phyloP scores from a whole-genome alignment of 257 asterid genomes.

The Galeopsis tetrahit region DNA sequence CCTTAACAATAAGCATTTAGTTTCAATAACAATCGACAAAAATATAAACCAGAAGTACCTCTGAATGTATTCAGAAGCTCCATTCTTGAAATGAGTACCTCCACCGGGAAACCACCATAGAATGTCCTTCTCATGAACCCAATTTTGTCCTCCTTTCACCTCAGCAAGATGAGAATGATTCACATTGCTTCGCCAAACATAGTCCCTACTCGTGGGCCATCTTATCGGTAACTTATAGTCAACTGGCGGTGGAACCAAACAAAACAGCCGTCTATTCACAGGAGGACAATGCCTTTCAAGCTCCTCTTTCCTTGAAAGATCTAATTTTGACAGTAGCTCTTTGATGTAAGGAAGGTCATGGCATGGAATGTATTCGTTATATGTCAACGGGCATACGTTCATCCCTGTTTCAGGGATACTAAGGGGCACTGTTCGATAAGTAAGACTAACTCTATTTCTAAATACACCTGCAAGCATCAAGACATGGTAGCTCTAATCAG shows the following conservation, averaged over 20 bases:
- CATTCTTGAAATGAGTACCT: slow-evolving; percentile 97
- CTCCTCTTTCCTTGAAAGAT: slow-evolving; percentile 77
- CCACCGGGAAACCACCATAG: slow-evolving; percentile 99
- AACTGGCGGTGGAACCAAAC: slow-evolving; percentile 90
- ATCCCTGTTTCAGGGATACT: slow-evolving; percentile 69
- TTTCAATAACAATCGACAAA: background rate
- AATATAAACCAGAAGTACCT: slow-evolving; percentile 50
- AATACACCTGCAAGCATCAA: slow-evolving; percentile 45
- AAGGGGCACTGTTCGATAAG: slow-evolving; percentile 61
- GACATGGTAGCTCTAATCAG: slow-evolving; percentile 14
- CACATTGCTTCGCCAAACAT: slow-evolving; percentile 91
- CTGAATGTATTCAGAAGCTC: slow-evolving; percentile 89
- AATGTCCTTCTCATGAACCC: slow-evolving; percentile 80
- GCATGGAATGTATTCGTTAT: slow-evolving; percentile 88
- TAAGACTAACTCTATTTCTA: slow-evolving; percentile 64
- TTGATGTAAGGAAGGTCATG: slow-evolving; percentile 75
- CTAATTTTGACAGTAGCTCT: slow-evolving; percentile 65
- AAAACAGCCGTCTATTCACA: slow-evolving; percentile 63
- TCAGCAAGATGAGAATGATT: slow-evolving; percentile 89
- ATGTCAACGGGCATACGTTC: slow-evolving; percentile 71
- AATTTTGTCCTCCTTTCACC: slow-evolving; percentile 95
- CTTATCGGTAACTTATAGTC: slow-evolving; percentile 88
- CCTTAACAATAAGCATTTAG: background rate
- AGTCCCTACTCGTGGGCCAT: slow-evolving; percentile 92
- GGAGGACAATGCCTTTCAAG: slow-evolving; percentile 96